phyloP scores from a whole-genome alignment of 495 filamentous ascomycete species.

The Xylaria palmicola region DNA sequence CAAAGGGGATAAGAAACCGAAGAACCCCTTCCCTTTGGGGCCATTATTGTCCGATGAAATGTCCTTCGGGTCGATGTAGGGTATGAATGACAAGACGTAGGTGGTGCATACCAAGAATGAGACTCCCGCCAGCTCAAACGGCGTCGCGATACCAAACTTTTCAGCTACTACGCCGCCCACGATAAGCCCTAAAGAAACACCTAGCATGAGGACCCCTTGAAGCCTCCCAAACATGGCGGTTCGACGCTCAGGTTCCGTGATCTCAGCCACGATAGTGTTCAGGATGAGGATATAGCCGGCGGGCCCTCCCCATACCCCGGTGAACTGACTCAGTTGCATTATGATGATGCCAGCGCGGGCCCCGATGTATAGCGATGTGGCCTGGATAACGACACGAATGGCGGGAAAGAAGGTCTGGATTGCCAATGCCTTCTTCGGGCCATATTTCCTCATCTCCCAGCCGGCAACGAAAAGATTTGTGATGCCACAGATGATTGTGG shows the following conservation, averaged over 20 bases:
- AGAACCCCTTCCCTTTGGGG: slow-evolving; percentile 27
- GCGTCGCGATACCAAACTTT: slow-evolving; percentile 42
- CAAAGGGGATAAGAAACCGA: slow-evolving; percentile 48
- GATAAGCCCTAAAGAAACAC: slow-evolving; percentile 34
- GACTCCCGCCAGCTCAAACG: slow-evolving; percentile 48
- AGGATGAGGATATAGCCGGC: slow-evolving; percentile 52
- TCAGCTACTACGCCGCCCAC: slow-evolving; percentile 49
- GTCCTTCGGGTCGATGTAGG: slow-evolving; percentile 32
- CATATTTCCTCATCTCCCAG: slow-evolving; percentile 53
- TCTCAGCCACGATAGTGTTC: slow-evolving; percentile 50
- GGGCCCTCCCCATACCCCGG: slow-evolving; percentile 53
- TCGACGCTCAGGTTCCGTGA: slow-evolving; percentile 40
- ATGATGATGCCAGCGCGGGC: slow-evolving; percentile 48
- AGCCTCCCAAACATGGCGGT: slow-evolving; percentile 53
- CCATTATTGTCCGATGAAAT: slow-evolving; percentile 9
- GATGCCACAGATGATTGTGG: slow-evolving; percentile 45
- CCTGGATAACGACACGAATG: slow-evolving; percentile 49
- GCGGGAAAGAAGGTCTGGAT: slow-evolving; percentile 51
- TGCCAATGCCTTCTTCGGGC: slow-evolving; percentile 48
- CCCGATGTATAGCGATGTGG: slow-evolving; percentile 47
- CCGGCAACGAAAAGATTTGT: slow-evolving; percentile 55
- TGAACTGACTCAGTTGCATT: slow-evolving; percentile 52
- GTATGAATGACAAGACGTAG: slow-evolving; percentile 32
- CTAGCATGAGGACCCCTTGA: slow-evolving; percentile 52
- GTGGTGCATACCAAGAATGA: slow-evolving; percentile 39